phyloP scores from a whole-genome alignment of 805 yeast genomes.

The Spathaspora girioi region DNA sequence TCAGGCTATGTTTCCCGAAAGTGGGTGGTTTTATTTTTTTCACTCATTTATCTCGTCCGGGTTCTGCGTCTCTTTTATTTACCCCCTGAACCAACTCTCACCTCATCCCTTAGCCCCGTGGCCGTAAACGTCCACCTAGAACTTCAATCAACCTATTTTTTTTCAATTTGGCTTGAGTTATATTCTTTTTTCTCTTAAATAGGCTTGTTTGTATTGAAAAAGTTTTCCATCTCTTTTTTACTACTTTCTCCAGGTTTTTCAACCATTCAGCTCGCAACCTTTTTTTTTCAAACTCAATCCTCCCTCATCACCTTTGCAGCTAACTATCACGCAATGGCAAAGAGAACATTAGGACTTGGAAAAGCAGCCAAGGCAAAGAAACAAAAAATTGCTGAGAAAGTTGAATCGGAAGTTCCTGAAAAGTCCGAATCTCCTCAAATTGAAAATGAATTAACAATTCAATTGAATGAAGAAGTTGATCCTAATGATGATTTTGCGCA shows the following conservation, averaged over 20 bases:
- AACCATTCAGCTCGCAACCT: no score
- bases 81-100: neutral
- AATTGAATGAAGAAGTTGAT: conserved; percentile 64
- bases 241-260: neutral
- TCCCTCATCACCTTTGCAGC: neutral
- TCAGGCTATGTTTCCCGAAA: no score
- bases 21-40: neutral
- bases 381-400: conserved; percentile 23
- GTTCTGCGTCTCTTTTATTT: neutral
- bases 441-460: conserved; percentile 45
- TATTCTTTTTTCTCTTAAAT: neutral
- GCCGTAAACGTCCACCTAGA: neutral
- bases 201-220: neutral
- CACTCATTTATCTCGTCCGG: no score
- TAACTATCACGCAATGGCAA: conserved; percentile 15
- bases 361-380: conserved; percentile 47
- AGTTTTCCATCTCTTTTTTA: neutral
- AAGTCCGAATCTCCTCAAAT: conserved; percentile 7
- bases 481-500: conserved; percentile 80
- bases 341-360: conserved; percentile 39
- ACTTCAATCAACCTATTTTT: no score
- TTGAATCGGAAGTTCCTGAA: conserved; percentile 11
- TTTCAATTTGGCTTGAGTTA: no score
- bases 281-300: neutral
- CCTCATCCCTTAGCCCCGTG: neutral